Conservation (phyloP, 2,329 filamentous ascomycete genomes). For the Fusarium abutilonis region DNA sequence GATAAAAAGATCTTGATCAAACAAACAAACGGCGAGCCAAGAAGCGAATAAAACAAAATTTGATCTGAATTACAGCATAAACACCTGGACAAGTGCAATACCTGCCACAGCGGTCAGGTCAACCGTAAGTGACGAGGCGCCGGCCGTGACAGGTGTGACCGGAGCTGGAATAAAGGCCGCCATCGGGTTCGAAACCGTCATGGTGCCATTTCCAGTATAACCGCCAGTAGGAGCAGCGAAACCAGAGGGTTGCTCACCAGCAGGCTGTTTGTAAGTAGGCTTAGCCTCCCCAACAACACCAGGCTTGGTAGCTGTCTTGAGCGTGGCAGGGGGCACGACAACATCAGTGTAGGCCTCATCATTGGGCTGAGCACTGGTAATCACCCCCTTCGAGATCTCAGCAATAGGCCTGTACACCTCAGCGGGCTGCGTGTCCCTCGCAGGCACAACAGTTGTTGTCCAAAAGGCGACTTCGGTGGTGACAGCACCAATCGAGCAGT, state of each 20-base stretch:
- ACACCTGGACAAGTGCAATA: constrained; percentile 43
- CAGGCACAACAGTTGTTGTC: constrained; percentile 33
- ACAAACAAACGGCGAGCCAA: constrained; percentile 9
- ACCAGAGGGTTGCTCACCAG: constrained; percentile 22
- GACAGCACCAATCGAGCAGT: constrained; percentile 56
- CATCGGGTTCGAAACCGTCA: constrained; percentile 9
- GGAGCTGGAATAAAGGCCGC: constrained; percentile 31
- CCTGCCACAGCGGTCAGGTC: constrained; percentile 44
- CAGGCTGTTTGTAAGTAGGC: constrained; percentile 21
- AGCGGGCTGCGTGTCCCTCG: constrained; percentile 31
- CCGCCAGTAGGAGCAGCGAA: constrained; percentile 41
- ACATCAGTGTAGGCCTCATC: constrained; percentile 27
- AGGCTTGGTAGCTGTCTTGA: constrained; percentile 36
- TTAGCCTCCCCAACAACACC: constrained; percentile 27
- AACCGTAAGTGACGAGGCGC: constrained; percentile 51
- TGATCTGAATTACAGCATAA: constrained; percentile 42
- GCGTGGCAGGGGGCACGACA: constrained; percentile 25
- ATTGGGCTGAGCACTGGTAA: constrained; percentile 18
- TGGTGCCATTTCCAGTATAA: constrained; percentile 41
- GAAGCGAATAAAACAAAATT: not conserved
- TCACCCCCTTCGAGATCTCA: constrained; percentile 21
- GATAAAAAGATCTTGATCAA: constrained; percentile 9
- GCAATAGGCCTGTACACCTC: constrained; percentile 24
- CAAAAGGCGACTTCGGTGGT: constrained; percentile 46
- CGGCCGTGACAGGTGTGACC: constrained; percentile 57